phyloP scores from a whole-genome alignment of 2,329 filamentous ascomycete genomes.

The Cladophialophora chaetospira region DNA sequence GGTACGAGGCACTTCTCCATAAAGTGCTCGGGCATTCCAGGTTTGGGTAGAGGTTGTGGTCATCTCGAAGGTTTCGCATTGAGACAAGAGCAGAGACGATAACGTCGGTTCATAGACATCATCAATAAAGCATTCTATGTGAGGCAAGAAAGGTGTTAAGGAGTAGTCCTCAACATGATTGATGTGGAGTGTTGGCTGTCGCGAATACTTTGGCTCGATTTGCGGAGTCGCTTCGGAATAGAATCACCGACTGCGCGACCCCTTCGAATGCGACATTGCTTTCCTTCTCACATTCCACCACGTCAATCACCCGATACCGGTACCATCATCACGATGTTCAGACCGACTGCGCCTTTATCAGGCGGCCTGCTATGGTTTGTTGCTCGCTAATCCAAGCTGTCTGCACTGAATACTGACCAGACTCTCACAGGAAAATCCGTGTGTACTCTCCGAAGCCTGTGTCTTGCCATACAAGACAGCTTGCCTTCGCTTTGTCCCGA shows the following conservation, averaged over 20 bases:
- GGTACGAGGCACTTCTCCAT: constrained; percentile 73
- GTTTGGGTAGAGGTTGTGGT: constrained; percentile 46
- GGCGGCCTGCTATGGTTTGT: constrained; percentile 79
- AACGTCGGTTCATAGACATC: not conserved
- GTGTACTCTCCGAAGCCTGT: too few species aligned
- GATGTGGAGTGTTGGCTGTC: constrained; percentile 10
- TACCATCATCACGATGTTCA: too few species aligned
- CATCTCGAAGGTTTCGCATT: constrained; percentile 39
- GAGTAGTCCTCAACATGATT: not conserved
- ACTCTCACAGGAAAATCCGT: constrained; percentile 75
- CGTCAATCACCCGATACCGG: too few species aligned
- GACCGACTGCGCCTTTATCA: constrained; percentile 72
- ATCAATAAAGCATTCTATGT: not conserved
- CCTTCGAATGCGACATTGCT: too few species aligned
- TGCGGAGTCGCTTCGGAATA: not conserved
- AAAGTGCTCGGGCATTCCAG: constrained; percentile 46
- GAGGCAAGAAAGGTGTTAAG: not conserved
- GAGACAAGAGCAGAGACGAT: constrained; percentile 7
- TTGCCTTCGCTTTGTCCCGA: too few species aligned
- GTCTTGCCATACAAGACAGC: too few species aligned
- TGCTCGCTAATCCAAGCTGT: not conserved
- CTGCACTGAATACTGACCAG: not conserved
- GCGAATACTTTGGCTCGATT: too few species aligned
- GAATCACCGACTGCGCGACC: too few species aligned
- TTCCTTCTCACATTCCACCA: too few species aligned